Conservation (phyloP, 306 rosid species). For the Delonix regia region DNA sequence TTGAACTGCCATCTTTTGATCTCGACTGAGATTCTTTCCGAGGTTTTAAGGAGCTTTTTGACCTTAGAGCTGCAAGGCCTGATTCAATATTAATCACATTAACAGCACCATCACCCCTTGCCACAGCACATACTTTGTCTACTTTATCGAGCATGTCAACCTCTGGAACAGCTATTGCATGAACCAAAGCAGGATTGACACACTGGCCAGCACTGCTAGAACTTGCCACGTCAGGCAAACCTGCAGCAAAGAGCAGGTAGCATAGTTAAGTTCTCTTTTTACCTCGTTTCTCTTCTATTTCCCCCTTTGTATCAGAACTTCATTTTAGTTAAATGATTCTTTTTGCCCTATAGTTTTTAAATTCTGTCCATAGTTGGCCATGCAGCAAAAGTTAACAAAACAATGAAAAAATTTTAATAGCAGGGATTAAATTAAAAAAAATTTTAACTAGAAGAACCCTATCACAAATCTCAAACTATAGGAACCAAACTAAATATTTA, state of each 20-base stretch:
- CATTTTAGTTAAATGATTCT: neutral
- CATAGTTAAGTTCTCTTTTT: slow-evolving; percentile 5
- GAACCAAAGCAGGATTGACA: slow-evolving; percentile 88
- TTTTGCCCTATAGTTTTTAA: neutral
- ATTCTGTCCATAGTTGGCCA: neutral
- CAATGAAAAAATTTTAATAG: no score
- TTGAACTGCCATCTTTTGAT: slow-evolving; percentile 51
- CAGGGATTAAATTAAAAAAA: no score
- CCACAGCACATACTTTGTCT: slow-evolving; percentile 76
- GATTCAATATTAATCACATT: slow-evolving; percentile 70
- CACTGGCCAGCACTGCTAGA: slow-evolving; percentile 57
- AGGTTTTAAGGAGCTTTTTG: slow-evolving; percentile 57
- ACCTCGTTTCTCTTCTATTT: slow-evolving; percentile 3
- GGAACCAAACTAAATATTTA: neutral
- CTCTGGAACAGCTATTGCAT: slow-evolving; percentile 84
- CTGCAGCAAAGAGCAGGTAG: slow-evolving; percentile 48
- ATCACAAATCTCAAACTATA: neutral
- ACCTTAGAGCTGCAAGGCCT: slow-evolving; percentile 52
- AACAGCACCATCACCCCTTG: slow-evolving; percentile 86
- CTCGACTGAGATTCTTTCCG: slow-evolving; percentile 63
- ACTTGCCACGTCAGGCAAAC: slow-evolving; percentile 49
- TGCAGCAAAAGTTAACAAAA: no score
- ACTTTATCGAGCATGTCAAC: slow-evolving; percentile 71
- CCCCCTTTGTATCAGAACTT: neutral
- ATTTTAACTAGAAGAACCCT: neutral